phyloP scores from a whole-genome alignment of 306 rosid species.

The Cicer chorassanicum region DNA sequence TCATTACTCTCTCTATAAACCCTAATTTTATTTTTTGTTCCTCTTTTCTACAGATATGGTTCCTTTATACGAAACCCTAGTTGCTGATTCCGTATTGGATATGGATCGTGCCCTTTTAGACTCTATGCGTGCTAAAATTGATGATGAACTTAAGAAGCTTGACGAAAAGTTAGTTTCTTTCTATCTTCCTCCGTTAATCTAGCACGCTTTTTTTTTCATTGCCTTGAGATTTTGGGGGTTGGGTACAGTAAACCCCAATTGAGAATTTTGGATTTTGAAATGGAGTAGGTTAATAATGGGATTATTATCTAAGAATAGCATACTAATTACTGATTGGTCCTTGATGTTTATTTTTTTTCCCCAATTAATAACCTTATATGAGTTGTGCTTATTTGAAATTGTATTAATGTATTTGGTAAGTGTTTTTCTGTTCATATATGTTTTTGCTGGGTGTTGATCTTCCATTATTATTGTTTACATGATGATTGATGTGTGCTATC shows the following conservation, averaged over 20 bases:
- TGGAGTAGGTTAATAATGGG: neutral
- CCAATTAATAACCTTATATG: neutral
- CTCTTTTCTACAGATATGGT: slow-evolving; percentile 67
- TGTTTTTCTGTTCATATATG: neutral
- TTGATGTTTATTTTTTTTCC: slow-evolving; percentile 15
- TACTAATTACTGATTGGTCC: neutral
- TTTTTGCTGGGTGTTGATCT: neutral
- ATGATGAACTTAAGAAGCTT: slow-evolving; percentile 74
- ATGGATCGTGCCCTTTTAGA: slow-evolving; percentile 72
- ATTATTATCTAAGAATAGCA: neutral
- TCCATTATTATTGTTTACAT: neutral
- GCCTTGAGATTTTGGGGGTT: neutral
- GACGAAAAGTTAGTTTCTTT: slow-evolving; percentile 82
- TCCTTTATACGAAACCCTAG: slow-evolving; percentile 82
- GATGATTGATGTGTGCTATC: neutral
- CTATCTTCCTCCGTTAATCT: neutral
- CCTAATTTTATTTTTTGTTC: neutral
- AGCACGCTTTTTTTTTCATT: neutral
- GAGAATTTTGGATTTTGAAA: slow-evolving; percentile 33
- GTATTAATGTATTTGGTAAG: neutral
- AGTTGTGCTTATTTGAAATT: slow-evolving; percentile 29
- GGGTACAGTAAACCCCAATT: slow-evolving; percentile 20
- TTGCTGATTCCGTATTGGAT: slow-evolving; percentile 67
- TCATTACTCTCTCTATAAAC: neutral
- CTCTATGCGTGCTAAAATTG: slow-evolving; percentile 76